A percentile compares a stretch with the other conserved stretches of the same genome.
Evolutionary conservation across 345 rosid species (phyloP).

Genomic region (Hypericum perforatum): DNA sequence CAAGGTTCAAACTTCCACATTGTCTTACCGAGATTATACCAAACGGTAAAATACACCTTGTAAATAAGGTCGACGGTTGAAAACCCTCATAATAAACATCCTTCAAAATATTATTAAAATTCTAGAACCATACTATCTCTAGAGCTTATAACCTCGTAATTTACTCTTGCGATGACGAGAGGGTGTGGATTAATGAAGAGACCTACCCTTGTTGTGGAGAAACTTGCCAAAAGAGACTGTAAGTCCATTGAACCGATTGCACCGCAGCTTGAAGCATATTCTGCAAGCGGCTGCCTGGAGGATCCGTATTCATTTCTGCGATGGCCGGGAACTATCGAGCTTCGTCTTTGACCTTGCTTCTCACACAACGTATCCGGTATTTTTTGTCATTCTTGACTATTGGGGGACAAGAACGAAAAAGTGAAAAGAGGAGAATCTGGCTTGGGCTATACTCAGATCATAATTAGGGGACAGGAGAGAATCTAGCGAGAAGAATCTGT

Average conservation of each 20-base stretch:
- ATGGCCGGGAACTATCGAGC: neutral
- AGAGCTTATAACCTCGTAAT: too few relatives aligned
- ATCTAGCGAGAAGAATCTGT: neutral
- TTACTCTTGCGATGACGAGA: too few relatives aligned
- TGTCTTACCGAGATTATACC: too few relatives aligned
- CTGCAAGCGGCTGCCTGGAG: constrained; percentile 50
- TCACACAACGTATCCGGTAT: neutral
- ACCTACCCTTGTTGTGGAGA: constrained; percentile 89
- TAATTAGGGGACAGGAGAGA: constrained; percentile 11
- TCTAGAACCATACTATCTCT: too few relatives aligned
- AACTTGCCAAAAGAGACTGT: constrained; percentile 84
- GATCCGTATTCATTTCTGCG: constrained; percentile 28
- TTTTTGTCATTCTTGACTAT: neutral
- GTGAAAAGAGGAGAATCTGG: neutral
- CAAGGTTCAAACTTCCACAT: too few relatives aligned
- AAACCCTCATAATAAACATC: too few relatives aligned
- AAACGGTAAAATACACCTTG: too few relatives aligned
- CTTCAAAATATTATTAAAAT: too few relatives aligned
- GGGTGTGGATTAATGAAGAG: too few relatives aligned
- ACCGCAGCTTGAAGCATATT: constrained; percentile 67
- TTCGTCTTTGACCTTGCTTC: neutral
- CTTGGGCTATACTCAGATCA: neutral
- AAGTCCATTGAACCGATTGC: constrained; percentile 92
- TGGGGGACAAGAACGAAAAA: neutral
- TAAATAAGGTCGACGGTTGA: too few relatives aligned